Base-by-base conservation (phyloP, 371 early-diverging fungal genomes). In the Dipsacomyces acuminosporus region DNA sequence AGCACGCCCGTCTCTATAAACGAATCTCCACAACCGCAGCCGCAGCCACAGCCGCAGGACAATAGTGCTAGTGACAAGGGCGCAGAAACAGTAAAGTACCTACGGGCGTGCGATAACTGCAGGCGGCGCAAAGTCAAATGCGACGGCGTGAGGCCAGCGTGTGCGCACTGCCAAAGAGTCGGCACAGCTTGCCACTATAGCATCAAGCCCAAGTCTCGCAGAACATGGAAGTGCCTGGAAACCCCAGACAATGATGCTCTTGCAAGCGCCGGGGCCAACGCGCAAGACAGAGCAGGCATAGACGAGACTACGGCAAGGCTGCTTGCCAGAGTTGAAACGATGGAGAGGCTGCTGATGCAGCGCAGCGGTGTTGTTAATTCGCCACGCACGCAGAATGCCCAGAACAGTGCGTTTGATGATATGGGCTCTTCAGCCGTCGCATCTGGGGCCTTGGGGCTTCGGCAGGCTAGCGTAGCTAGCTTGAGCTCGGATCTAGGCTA, bases 51-150 rank as follows among this genome's bases (percentile, higher is more conserved):
- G 30, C 11, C 30, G 30, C 30, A 30, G 30, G 30, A 30, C 11
- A 30, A 11, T 30, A 38, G 38, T n/a, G 14, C 34, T 14, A 34
- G 8, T 14, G 17, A 13, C 38, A n/a, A n/a, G 15, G 17, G 38
- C 0, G 13, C 49, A 18, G 43, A 17, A 13, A 18, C 45, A 3
- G 48, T 47, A 18, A 43, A 56, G 34, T 64, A 53, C 35, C 56
- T 70, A n/a, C 55, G 64, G 19, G 71, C 71, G 5, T 73, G 74
- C 56, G 74, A 73, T 35, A 64, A 56, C 53, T 73, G 74, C 35
- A 53, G 74, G 7, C 44, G 61, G 20, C 66, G 65, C 56, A 73
- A 73, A 23, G 74, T 73, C 51, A 63, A 65, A 46, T 73, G 74
- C 42, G 58, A 74, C 26, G 74, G 74, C 19, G 53, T 40, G 4